These are phyloP conservation scores for Pseudonitzschia multistriata DNA, from an alignment of 108 stramenopile species.

Conservation along the genomic window DNA sequence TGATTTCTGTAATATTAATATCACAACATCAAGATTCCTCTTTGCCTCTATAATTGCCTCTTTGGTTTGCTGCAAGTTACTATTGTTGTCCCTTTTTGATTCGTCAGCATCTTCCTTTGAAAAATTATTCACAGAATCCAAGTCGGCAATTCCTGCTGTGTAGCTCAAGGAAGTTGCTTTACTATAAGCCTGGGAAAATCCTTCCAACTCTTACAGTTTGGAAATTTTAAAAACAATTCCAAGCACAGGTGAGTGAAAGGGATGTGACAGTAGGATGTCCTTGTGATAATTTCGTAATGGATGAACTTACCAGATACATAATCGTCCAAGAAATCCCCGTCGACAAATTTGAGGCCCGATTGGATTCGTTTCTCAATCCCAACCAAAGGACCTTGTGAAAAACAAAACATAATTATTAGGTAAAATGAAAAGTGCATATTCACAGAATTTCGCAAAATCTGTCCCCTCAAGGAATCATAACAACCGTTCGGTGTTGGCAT, in stretches of 20 bases:
- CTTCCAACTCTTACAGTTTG: constrained; percentile 39
- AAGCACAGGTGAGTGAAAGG: background rate
- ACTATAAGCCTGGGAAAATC: constrained; percentile 52
- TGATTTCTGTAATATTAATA: constrained; percentile 32
- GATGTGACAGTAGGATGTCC: background rate
- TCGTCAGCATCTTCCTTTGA: constrained; percentile 45
- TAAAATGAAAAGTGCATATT: no score
- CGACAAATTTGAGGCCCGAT: constrained; percentile 48
- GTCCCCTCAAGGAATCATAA: background rate
- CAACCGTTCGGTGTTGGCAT: background rate
- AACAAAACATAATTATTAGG: background rate
- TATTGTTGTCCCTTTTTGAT: constrained; percentile 21
- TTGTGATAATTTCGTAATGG: background rate
- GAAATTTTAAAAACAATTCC: background rate
- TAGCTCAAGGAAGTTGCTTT: constrained; percentile 62
- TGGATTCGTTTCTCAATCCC: constrained; percentile 58
- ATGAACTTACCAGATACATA: constrained; percentile 44
- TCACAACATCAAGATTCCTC: constrained; percentile 42
- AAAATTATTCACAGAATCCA: constrained; percentile 77
- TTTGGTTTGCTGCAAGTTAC: constrained; percentile 58
- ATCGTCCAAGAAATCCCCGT: constrained; percentile 53
- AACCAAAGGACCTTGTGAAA: constrained; percentile 53
- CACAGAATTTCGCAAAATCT: background rate
- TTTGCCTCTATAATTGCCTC: constrained; percentile 59
- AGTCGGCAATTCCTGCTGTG: constrained; percentile 66